Evolutionary conservation across 2,329 filamentous ascomycete species (phyloP).

Genomic region (Xylariaceae sp.): DNA sequence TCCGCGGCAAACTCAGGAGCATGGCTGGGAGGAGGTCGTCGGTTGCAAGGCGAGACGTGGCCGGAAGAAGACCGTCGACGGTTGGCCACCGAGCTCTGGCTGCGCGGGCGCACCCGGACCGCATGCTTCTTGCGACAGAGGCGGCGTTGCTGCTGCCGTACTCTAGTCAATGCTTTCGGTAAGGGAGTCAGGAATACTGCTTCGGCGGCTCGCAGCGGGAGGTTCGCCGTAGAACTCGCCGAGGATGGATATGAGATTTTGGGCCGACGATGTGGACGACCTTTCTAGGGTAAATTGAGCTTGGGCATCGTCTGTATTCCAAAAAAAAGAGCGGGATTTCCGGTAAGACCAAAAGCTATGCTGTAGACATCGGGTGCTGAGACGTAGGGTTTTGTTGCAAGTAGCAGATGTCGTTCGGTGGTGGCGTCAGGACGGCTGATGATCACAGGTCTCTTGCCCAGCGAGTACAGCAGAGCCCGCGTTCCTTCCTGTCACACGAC

Average conservation of each 20-base stretch:
- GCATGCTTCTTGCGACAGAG: constrained; percentile 26
- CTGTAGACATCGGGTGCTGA: constrained; percentile 19
- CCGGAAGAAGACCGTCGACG: constrained; percentile 15
- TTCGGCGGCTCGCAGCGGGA: constrained; percentile 22
- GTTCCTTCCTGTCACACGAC: too few species aligned
- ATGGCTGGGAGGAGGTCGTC: constrained; percentile 17
- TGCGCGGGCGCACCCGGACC: constrained; percentile 27
- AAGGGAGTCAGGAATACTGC: constrained; percentile 25
- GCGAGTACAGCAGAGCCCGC: too few species aligned
- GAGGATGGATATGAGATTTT: constrained; percentile 23
- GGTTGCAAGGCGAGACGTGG: constrained; percentile 15
- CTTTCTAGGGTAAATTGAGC: constrained; percentile 37
- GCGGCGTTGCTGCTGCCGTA: constrained; percentile 29
- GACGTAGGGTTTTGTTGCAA: too few species aligned
- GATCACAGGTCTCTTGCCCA: background rate
- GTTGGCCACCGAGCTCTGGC: constrained; percentile 8
- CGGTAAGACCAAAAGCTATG: constrained; percentile 24
- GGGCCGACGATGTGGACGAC: constrained; percentile 31
- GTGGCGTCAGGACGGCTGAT: background rate
- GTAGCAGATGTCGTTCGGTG: constrained; percentile 1
- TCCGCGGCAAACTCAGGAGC: constrained; percentile 14
- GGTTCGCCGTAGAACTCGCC: constrained; percentile 11
- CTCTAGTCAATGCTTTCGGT: constrained; percentile 22
- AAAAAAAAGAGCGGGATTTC: constrained; percentile 28
- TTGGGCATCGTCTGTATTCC: constrained; percentile 35